Conservation (phyloP, 805 yeast species). For the Brettanomyces naardenensis region DNA sequence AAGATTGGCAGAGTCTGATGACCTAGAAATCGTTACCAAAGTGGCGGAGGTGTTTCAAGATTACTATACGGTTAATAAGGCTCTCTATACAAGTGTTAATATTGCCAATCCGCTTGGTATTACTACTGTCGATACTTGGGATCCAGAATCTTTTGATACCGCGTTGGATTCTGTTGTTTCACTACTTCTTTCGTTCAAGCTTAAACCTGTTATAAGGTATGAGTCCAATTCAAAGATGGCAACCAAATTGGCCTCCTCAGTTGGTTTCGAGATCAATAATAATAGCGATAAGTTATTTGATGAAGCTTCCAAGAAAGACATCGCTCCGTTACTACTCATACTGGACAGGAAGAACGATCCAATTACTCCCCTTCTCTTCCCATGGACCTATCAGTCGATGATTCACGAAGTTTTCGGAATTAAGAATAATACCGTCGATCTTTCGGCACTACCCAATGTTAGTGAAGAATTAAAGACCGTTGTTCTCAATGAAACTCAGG, state of each 20-base stretch:
- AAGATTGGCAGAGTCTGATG: conserved; percentile 84
- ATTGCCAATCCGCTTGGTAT: conserved; percentile 14
- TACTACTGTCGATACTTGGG: conserved; percentile 35
- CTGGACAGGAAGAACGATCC: conserved; percentile 88
- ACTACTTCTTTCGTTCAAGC: conserved; percentile 60
- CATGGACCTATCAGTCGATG: conserved; percentile 99
- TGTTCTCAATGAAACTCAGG: conserved; percentile 62
- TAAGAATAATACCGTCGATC: conserved; percentile 67
- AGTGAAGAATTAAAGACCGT: conserved; percentile 53
- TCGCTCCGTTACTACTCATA: conserved; percentile 66
- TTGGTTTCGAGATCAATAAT: conserved; percentile 47
- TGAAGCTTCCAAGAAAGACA: conserved; percentile 42
- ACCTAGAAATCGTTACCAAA: conserved; percentile 64
- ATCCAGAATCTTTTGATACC: conserved; percentile 33
- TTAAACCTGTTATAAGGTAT: conserved; percentile 71
- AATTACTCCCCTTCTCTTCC: conserved; percentile 81
- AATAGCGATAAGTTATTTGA: conserved; percentile 56
- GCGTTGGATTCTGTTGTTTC: conserved; percentile 40
- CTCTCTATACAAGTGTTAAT: conserved; percentile 38
- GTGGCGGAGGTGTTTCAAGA: conserved; percentile 85
- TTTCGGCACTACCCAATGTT: conserved; percentile 47
- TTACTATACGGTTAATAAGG: conserved; percentile 63
- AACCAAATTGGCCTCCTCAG: conserved; percentile 59
- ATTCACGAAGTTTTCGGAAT: conserved; percentile 88
- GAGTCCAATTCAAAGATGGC: conserved; percentile 65